Evolutionary conservation across 2,329 filamentous ascomycete genomes (phyloP).

Genomic region (Talaromyces sp.): DNA sequence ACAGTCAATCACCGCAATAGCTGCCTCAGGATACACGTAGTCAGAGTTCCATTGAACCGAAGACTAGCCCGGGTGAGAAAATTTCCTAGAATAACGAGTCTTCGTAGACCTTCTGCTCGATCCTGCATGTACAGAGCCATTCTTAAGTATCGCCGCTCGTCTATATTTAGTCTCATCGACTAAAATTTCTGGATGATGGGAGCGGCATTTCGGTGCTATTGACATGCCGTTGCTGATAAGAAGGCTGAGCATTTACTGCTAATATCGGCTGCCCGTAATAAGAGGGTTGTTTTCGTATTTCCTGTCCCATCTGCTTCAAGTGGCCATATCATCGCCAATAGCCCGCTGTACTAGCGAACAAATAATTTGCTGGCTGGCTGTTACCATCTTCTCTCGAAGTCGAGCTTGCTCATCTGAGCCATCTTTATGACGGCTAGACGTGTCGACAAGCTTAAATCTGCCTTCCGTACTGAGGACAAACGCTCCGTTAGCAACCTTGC

Average conservation of each 20-base stretch:
- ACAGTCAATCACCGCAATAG: not conserved
- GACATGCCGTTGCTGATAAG: not conserved
- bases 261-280: not conserved
- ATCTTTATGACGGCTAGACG: conserved; percentile 1
- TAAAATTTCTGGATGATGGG: not conserved
- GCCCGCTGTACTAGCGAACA: conserved; percentile 27
- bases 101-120: not conserved
- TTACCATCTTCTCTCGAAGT: conserved; percentile 16
- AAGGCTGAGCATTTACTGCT: not conserved
- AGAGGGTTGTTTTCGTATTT: not conserved
- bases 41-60: not conserved
- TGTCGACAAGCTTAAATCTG: conserved; percentile 33
- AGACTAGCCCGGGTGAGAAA: not conserved
- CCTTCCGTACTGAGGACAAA: conserved; percentile 37
- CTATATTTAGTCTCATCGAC: not conserved
- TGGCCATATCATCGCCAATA: conserved; percentile 15
- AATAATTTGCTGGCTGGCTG: conserved; percentile 29
- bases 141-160: too few species aligned
- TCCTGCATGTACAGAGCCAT: not conserved
- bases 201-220: not conserved
- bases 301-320: not conserved
- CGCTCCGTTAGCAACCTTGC: conserved; percentile 34
- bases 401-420: conserved; percentile 1
- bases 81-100: not conserved
- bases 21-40: not conserved